phyloP scores from a whole-genome alignment of 2,329 filamentous ascomycete species.

The Epichloe elymi region DNA sequence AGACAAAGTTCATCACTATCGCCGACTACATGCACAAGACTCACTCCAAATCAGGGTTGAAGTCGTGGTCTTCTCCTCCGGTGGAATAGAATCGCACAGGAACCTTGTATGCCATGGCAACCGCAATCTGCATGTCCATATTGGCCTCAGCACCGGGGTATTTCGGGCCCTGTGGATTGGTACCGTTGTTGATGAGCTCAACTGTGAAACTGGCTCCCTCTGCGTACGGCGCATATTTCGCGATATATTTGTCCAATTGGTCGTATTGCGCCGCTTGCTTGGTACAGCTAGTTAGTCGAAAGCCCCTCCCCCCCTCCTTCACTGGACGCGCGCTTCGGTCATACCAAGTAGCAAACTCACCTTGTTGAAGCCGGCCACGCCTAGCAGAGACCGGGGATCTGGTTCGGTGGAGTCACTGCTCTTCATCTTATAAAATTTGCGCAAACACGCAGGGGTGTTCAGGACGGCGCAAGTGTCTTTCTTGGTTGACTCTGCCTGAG shows the following conservation, averaged over 20 bases:
- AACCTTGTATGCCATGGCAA: conserved; percentile 20
- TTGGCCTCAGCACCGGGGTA: conserved; percentile 21
- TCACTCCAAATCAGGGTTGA: conserved; percentile 22
- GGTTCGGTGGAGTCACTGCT: conserved; percentile 36
- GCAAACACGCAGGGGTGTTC: conserved; percentile 31
- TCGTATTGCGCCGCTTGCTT: conserved; percentile 36
- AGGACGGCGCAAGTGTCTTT: conserved; percentile 21
- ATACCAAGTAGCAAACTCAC: conserved; percentile 12
- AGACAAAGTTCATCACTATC: neutral
- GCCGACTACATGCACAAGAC: conserved; percentile 6
- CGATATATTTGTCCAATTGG: conserved; percentile 44
- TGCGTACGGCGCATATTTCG: conserved; percentile 36
- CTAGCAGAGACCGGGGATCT: conserved; percentile 48
- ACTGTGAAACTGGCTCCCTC: conserved; percentile 43
- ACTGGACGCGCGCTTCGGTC: neutral
- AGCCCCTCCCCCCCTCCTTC: neutral
- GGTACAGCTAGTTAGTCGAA: neutral
- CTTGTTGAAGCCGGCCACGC: conserved; percentile 37
- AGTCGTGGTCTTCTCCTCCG: conserved; percentile 18
- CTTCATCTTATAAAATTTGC: conserved; percentile 30
- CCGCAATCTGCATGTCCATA: conserved; percentile 25
- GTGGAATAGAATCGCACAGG: conserved; percentile 21
- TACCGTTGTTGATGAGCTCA: conserved; percentile 42
- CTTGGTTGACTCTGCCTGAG: neutral
- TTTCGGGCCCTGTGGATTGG: conserved; percentile 30